A percentile compares a stretch with the other conserved stretches of the same genome.
phyloP scores from a whole-genome alignment of 139 green algal genomes.

The Nannochloris sp. region DNA sequence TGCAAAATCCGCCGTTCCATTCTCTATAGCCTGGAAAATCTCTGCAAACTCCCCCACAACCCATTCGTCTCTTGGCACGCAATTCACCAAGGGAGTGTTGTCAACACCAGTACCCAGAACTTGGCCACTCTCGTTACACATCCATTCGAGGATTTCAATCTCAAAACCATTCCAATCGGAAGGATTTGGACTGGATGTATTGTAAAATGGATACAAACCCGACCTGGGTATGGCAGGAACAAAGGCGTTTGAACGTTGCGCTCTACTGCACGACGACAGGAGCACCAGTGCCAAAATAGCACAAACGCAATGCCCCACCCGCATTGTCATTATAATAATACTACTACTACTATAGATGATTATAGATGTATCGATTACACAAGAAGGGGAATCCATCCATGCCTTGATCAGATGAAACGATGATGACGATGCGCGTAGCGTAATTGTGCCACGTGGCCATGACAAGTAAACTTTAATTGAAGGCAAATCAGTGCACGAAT shows the following conservation, averaged over 20 bases:
- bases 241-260: background rate
- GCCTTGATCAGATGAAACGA: too few relatives aligned
- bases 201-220: conserved; percentile 4
- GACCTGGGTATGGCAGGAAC: background rate
- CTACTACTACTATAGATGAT: too few relatives aligned
- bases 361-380: too few relatives aligned
- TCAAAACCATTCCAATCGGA: conserved; percentile 5
- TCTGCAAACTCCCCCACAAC: conserved; percentile 1
- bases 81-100: conserved; percentile 4
- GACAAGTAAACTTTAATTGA: too few relatives aligned
- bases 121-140: conserved; percentile 6
- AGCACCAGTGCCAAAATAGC: background rate
- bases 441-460: too few relatives aligned
- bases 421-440: too few relatives aligned
- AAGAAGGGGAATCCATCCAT: too few relatives aligned
- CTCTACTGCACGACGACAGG: background rate
- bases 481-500: too few relatives aligned
- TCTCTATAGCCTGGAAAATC: conserved; percentile 3
- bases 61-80: conserved; percentile 1
- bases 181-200: conserved; percentile 4
- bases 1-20: conserved; percentile 5
- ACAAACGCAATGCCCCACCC: background rate
- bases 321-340: too few relatives aligned
- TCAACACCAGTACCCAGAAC: background rate
- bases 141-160: conserved; percentile 6